These are phyloP conservation scores for Xenosphaeropsis pyriputrescens DNA, from an alignment of 2,329 filamentous ascomycete species.

Conservation along the genomic window DNA sequence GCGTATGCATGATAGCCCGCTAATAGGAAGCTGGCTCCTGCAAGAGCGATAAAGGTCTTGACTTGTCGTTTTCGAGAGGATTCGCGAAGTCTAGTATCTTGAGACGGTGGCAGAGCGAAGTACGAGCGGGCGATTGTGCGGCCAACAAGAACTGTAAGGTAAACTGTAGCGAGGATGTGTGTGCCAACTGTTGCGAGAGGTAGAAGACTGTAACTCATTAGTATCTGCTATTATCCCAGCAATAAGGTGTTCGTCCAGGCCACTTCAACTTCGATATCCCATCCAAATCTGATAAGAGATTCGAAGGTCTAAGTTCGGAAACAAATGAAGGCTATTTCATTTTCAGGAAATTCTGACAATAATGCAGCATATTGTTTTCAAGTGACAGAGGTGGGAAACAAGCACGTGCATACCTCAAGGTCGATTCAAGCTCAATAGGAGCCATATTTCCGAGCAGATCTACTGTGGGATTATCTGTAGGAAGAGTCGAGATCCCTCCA, in stretches of 20 bases:
- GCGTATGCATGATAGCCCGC: conserved; percentile 27
- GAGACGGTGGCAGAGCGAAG: conserved; percentile 18
- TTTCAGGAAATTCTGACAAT: too few species aligned
- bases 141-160: conserved; percentile 8
- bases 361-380: too few species aligned
- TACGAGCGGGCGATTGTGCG: conserved; percentile 15
- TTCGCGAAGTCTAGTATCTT: conserved; percentile 20
- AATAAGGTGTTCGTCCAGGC: too few species aligned
- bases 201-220: too few species aligned
- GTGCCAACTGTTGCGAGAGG: too few species aligned
- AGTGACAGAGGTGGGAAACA: neutral
- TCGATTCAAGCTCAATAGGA: conserved; percentile 5
- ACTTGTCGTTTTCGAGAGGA: conserved; percentile 14
- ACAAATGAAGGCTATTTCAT: too few species aligned
- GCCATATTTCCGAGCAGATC: conserved; percentile 3
- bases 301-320: too few species aligned
- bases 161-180: neutral
- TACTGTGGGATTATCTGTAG: neutral
- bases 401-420: conserved; percentile 2
- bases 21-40: conserved; percentile 26
- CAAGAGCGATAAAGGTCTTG: conserved; percentile 26
- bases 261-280: too few species aligned
- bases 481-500: neutral
- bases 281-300: too few species aligned
- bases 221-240: too few species aligned